Evolutionary conservation across 1,139 yeast genomes (phyloP).

Genomic region (Yamadazyma dushanensis): DNA sequence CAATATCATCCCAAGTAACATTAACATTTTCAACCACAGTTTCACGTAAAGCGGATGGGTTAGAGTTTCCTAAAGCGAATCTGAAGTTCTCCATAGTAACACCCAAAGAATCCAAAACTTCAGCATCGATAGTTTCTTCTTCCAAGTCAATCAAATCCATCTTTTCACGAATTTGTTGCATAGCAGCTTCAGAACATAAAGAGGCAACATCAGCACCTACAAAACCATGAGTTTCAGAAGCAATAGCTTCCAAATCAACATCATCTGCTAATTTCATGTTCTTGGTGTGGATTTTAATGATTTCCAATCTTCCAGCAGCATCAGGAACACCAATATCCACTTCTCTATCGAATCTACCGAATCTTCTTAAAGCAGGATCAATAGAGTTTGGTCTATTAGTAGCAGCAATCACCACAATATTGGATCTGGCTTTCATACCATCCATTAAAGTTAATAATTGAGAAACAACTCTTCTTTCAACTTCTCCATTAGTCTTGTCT

Average conservation of each 20-base stretch:
- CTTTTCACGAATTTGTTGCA: slow-evolving; percentile 94
- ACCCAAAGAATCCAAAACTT: slow-evolving; percentile 91
- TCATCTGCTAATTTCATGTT: slow-evolving; percentile 96
- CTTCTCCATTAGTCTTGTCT: slow-evolving; percentile 99
- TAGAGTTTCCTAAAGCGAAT: slow-evolving; percentile 96
- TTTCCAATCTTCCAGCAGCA: slow-evolving; percentile 97
- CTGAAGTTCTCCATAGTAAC: slow-evolving; percentile 99
- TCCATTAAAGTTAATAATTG: slow-evolving; percentile 97
- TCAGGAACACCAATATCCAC: slow-evolving; percentile 99
- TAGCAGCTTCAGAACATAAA: slow-evolving; percentile 96
- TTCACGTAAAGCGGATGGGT: slow-evolving; percentile 98
- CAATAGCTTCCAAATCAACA: slow-evolving; percentile 90
- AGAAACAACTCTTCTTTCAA: slow-evolving; percentile 93
- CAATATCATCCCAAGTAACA: slow-evolving; percentile 97
- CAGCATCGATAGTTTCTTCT: slow-evolving; percentile 97
- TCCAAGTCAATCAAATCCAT: slow-evolving; percentile 98
- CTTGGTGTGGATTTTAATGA: slow-evolving; percentile 81
- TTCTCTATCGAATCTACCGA: slow-evolving; percentile 98
- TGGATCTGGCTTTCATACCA: slow-evolving; percentile 99
- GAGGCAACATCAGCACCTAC: slow-evolving; percentile 89
- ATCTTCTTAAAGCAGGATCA: slow-evolving; percentile 97
- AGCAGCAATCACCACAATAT: slow-evolving; percentile 84
- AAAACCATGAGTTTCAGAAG: slow-evolving; percentile 85
- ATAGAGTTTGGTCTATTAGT: slow-evolving; percentile 98
- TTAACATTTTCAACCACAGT: slow-evolving; percentile 98